Evolutionary conservation across 208 protist genomes (phyloP).

Genomic region (Trichomonas vaginalis): DNA sequence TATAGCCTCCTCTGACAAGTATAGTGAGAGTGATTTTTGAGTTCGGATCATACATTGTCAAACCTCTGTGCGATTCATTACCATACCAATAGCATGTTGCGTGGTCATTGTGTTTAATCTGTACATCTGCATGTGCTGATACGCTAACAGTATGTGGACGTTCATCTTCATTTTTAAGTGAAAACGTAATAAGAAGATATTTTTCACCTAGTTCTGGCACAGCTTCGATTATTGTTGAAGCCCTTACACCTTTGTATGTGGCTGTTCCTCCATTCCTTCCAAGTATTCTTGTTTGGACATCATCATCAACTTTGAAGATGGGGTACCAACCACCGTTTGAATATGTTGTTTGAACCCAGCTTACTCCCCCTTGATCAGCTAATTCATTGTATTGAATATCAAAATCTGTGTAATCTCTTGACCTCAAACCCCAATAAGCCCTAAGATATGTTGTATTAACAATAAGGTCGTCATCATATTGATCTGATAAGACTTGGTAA

Average conservation of each 20-base stretch:
- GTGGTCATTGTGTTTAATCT: neutral
- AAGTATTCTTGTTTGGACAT: neutral
- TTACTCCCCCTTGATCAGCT: no score
- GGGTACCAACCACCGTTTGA: neutral
- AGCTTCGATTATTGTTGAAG: neutral
- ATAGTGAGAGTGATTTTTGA: neutral
- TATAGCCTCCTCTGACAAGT: neutral
- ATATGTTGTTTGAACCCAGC: neutral
- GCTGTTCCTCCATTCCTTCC: neutral
- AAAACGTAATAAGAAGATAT: neutral
- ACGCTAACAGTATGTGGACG: neutral
- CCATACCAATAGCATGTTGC: neutral
- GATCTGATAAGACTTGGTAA: no score
- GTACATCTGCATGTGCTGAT: neutral
- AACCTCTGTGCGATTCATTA: neutral
- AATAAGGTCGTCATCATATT: no score
- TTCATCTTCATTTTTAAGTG: neutral
- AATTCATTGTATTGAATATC: no score
- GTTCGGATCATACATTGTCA: neutral
- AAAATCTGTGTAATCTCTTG: no score
- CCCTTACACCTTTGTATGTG: neutral
- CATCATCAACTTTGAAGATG: neutral
- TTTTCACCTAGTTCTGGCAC: neutral
- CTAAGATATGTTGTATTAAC: no score
- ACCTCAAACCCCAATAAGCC: no score